phyloP scores from a whole-genome alignment of 441 rosid genomes.

The Aleurites moluccanus region DNA sequence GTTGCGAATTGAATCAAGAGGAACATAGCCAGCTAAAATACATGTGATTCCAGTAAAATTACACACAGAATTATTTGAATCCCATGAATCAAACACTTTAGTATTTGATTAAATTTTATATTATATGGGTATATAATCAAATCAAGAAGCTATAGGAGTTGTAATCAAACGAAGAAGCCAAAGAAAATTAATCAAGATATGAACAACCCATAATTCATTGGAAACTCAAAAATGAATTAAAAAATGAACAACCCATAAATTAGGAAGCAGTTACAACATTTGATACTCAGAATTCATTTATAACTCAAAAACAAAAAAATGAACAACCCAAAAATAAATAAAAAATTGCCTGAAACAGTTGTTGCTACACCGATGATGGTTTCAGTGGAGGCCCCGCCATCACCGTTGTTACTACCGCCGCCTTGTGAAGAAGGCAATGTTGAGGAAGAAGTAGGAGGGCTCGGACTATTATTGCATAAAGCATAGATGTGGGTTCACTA shows the following conservation, averaged over 20 bases:
- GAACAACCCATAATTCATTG: too few species aligned
- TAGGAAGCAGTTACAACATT: too few species aligned
- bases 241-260: too few species aligned
- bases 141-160: too few species aligned
- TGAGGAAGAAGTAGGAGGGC: conserved; percentile 56
- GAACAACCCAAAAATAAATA: too few species aligned
- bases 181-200: too few species aligned
- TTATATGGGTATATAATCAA: too few species aligned
- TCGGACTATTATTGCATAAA: conserved; percentile 51
- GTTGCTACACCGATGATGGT: conserved; percentile 37
- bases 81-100: conserved; percentile 57
- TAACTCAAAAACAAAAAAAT: too few species aligned
- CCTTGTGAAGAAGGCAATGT: conserved; percentile 56
- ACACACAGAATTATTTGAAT: conserved; percentile 32
- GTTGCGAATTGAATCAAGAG: conserved; percentile 59
- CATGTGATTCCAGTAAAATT: conserved; percentile 71
- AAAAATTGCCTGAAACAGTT: conserved; percentile 29
- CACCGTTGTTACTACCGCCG: conserved; percentile 25
- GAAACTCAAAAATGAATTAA: too few species aligned
- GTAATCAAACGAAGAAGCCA: too few species aligned
- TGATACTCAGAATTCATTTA: too few species aligned
- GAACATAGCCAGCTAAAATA: conserved; percentile 50
- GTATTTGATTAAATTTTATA: too few species aligned
- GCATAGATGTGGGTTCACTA: conserved; percentile 60
- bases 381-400: conserved; percentile 40